Percentiles rank a stretch among this genome's conserved stretches.
These are phyloP conservation scores for Suillus hirtellus DNA, from an alignment of 768 basidiomycete species.

Conservation along the genomic window DNA sequence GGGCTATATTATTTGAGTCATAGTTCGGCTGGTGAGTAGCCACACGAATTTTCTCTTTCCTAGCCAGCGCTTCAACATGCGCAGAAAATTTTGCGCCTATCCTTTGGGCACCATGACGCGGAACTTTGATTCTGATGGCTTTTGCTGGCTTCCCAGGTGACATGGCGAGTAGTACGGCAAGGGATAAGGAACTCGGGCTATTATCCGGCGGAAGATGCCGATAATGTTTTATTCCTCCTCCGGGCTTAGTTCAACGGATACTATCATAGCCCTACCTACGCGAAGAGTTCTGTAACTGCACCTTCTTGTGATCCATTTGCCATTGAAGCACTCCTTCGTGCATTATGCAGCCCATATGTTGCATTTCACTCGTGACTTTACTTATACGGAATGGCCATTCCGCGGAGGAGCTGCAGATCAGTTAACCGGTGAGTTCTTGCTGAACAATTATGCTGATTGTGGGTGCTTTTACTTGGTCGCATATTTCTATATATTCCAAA, in stretches of 20 bases:
- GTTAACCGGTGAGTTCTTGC: too few species aligned
- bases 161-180: constrained; percentile 16
- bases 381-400: background rate
- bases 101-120: constrained; percentile 73
- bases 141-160: constrained; percentile 50
- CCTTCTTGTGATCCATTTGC: background rate
- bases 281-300: background rate
- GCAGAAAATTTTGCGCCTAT: constrained; percentile 62
- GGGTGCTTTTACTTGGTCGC: too few species aligned
- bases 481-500: too few species aligned
- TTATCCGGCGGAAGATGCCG: constrained; percentile 7
- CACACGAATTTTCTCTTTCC: constrained; percentile 52
- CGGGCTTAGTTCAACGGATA: background rate
- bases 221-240: background rate
- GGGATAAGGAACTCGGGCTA: background rate
- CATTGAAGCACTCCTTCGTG: background rate
- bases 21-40: constrained; percentile 54
- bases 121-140: constrained; percentile 63
- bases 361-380: background rate
- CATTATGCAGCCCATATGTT: background rate
- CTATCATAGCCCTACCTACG: background rate
- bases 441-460: too few species aligned
- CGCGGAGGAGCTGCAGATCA: too few species aligned
- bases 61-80: constrained; percentile 59
- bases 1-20: constrained; percentile 50